Conservation (phyloP, 106 monocot species). For the Iris macrosiphon region DNA sequence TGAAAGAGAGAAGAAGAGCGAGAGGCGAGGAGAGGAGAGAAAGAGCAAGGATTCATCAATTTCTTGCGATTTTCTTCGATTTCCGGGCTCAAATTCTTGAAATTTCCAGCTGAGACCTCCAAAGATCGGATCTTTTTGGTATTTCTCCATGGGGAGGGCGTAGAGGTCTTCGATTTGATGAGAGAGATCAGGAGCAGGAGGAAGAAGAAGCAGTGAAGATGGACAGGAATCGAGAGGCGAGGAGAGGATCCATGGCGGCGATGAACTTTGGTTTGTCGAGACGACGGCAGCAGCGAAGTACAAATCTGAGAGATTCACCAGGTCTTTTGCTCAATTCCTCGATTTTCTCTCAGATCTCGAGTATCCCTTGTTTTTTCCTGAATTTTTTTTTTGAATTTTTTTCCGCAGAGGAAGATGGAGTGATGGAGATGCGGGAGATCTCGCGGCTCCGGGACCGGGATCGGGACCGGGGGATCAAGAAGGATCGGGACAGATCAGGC, state of each 20-base stretch:
- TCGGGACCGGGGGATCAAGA: slow-evolving; percentile 52
- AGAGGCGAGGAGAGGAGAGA: not conserved
- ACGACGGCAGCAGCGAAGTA: slow-evolving; percentile 35
- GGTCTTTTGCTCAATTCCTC: slow-evolving; percentile 23
- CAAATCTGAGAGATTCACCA: slow-evolving; percentile 40
- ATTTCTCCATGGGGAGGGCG: too few species aligned
- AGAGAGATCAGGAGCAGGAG: not conserved
- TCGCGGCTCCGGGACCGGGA: slow-evolving; percentile 67
- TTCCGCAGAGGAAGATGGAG: slow-evolving; percentile 57
- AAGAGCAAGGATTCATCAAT: not conserved
- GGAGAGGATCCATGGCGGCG: slow-evolving; percentile 35
- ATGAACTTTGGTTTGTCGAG: slow-evolving; percentile 42
- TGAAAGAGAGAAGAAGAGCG: slow-evolving; percentile 3
- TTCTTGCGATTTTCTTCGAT: too few species aligned
- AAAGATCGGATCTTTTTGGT: too few species aligned
- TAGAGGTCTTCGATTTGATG: too few species aligned
- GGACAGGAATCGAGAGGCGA: slow-evolving; percentile 52
- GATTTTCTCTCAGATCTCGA: not conserved
- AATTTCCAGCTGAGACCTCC: too few species aligned
- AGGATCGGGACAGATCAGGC: slow-evolving; percentile 82
- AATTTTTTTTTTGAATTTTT: not conserved
- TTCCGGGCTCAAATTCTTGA: too few species aligned
- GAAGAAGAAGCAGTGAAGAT: slow-evolving; percentile 14
- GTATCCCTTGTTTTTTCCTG: not conserved
- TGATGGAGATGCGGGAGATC: slow-evolving; percentile 61